Percentiles rank a stretch among this genome's conserved stretches.
phyloP scores from a whole-genome alignment of 1,139 yeast species.

The Magnusiomyces tetraspermus region DNA sequence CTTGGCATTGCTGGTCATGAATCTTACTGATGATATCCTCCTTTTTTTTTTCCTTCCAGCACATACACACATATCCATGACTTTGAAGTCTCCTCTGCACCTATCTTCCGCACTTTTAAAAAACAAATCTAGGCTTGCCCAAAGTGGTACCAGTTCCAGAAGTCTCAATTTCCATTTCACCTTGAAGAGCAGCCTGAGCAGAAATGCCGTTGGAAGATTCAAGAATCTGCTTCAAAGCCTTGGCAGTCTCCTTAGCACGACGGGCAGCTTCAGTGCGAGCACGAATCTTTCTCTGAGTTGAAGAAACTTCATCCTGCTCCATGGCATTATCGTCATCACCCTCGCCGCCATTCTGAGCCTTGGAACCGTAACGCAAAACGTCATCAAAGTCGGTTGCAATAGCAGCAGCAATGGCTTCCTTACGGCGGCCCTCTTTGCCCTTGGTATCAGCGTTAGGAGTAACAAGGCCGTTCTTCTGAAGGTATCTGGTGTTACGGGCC shows the following conservation, averaged over 20 bases:
- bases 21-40: too few species aligned
- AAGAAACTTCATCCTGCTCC: constrained; percentile 16
- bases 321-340: constrained; percentile 34
- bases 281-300: constrained; percentile 27
- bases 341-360: constrained; percentile 39
- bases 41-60: too few species aligned
- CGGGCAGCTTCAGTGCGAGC: constrained; percentile 20
- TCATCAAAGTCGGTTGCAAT: neutral
- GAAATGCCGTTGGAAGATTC: constrained; percentile 26
- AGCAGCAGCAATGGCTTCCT: constrained; percentile 1
- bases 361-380: neutral
- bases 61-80: too few species aligned
- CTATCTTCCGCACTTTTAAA: too few species aligned
- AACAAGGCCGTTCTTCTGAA: neutral
- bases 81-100: too few species aligned
- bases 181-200: constrained; percentile 58
- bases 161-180: constrained; percentile 48
- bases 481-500: constrained; percentile 3
- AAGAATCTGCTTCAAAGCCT: constrained; percentile 20
- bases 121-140: constrained; percentile 46
- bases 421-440: neutral
- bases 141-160: constrained; percentile 64
- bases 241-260: constrained; percentile 22
- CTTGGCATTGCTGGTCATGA: too few species aligned
- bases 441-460: neutral